Percentiles rank a stretch among this genome's conserved stretches.
phyloP scores from a whole-genome alignment of 345 rosid species.

The Salix exigua region DNA sequence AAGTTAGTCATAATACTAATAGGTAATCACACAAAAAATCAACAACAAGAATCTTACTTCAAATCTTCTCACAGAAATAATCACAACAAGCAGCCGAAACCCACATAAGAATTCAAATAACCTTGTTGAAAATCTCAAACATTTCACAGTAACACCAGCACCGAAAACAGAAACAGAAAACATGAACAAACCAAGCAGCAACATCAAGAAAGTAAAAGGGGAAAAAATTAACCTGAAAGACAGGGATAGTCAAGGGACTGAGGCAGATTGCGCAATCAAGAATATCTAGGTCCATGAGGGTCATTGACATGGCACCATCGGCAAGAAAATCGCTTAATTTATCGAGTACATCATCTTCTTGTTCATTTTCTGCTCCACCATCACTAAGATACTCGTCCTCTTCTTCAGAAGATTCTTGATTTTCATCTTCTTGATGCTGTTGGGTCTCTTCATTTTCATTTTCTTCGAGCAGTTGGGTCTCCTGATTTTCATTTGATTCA shows the following conservation, averaged over 20 bases:
- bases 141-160: not conserved
- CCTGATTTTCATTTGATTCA: no score
- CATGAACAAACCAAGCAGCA: not conserved
- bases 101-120: not conserved
- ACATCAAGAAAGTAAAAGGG: no score
- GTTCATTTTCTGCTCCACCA: not conserved
- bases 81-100: not conserved
- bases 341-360: not conserved
- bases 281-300: constrained; percentile 47
- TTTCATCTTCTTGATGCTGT: not conserved
- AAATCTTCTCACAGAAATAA: not conserved
- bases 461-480: no score
- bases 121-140: not conserved
- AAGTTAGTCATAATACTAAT: no score
- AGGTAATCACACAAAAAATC: not conserved
- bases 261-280: constrained; percentile 55
- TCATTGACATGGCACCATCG: constrained; percentile 18
- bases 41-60: not conserved
- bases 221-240: constrained; percentile 42
- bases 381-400: constrained; percentile 3
- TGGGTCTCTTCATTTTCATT: no score
- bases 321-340: no score
- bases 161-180: not conserved
- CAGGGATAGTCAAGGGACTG: constrained; percentile 44
- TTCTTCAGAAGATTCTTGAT: not conserved